Evolutionary conservation across 805 yeast genomes (phyloP).

Genomic region (Starmerella sp.): DNA sequence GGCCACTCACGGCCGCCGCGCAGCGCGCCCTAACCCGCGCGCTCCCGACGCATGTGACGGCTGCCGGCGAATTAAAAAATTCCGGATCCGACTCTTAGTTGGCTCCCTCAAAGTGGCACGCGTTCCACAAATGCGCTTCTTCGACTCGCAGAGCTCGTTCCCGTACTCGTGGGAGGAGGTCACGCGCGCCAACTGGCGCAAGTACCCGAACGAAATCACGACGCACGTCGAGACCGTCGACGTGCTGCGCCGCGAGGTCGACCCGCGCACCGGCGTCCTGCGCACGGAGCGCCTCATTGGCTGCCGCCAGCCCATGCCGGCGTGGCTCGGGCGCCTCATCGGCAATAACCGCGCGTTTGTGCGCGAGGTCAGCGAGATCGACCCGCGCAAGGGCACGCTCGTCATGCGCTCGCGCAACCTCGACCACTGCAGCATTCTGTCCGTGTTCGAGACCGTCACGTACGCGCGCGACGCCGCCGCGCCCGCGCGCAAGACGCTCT

Average conservation of each 20-base stretch:
- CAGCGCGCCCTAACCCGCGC: neutral
- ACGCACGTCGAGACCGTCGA: constrained; percentile 93
- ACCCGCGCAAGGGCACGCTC: constrained; percentile 49
- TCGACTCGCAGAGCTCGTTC: constrained; percentile 57
- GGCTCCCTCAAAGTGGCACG: neutral
- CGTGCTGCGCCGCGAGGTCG: constrained; percentile 61
- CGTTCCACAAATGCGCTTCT: constrained; percentile 54
- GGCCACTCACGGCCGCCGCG: neutral
- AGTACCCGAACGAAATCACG: constrained; percentile 89
- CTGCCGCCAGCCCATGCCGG: constrained; percentile 75
- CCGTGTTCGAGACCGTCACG: constrained; percentile 77
- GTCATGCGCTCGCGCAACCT: constrained; percentile 77
- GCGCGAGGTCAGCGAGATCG: constrained; percentile 80
- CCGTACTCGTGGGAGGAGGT: constrained; percentile 88
- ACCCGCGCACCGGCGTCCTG: constrained; percentile 41
- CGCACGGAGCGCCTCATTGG: constrained; percentile 81
- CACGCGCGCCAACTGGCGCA: constrained; percentile 92
- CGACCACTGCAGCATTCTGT: constrained; percentile 63
- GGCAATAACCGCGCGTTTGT: constrained; percentile 72
- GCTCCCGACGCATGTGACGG: neutral
- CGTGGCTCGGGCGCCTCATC: constrained; percentile 61
- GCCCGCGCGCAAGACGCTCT: constrained; percentile 44
- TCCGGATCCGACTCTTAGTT: neutral
- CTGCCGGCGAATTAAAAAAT: constrained; percentile 1
- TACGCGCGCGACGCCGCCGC: constrained; percentile 57